Evolutionary conservation across 306 rosid genomes (phyloP).

Genomic region (Malus sieversii): DNA sequence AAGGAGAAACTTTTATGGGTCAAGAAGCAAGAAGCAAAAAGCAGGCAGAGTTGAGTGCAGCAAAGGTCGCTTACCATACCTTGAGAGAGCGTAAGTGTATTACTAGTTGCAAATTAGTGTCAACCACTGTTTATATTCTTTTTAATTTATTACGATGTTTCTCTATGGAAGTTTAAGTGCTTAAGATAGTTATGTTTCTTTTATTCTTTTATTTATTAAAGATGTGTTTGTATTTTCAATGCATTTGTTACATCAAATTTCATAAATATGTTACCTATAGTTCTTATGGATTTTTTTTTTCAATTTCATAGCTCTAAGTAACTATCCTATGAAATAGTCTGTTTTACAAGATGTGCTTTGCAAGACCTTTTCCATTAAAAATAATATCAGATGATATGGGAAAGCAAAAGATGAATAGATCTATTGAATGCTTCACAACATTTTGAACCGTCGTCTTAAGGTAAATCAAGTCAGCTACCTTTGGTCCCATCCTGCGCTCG

Average conservation of each 20-base stretch:
- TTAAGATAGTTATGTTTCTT: not conserved
- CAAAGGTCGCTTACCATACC: conserved; percentile 59
- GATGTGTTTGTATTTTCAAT: not conserved
- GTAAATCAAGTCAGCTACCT: conserved; percentile 31
- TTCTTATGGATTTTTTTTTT: not conserved
- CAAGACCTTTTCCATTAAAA: not conserved
- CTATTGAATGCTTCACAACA: not conserved
- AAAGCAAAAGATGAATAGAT: not conserved
- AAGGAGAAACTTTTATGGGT: conserved; percentile 49
- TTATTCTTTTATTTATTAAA: not conserved
- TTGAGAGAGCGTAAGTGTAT: conserved; percentile 47
- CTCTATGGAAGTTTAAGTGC: not conserved
- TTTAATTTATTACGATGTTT: not conserved
- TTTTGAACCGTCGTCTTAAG: conserved; percentile 18
- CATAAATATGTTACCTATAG: not conserved
- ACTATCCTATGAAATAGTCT: not conserved
- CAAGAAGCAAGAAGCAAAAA: conserved; percentile 58
- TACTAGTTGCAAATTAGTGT: not conserved
- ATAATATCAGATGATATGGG: not conserved
- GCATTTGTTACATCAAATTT: not conserved
- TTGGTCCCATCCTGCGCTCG: conserved; percentile 15
- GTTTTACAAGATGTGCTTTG: not conserved
- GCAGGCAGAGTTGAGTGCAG: conserved; percentile 74
- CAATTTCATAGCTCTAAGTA: not conserved
- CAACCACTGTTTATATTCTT: not conserved